Evolutionary conservation across 2,329 filamentous ascomycete genomes (phyloP).

Genomic region (Seiridium unicorne): DNA sequence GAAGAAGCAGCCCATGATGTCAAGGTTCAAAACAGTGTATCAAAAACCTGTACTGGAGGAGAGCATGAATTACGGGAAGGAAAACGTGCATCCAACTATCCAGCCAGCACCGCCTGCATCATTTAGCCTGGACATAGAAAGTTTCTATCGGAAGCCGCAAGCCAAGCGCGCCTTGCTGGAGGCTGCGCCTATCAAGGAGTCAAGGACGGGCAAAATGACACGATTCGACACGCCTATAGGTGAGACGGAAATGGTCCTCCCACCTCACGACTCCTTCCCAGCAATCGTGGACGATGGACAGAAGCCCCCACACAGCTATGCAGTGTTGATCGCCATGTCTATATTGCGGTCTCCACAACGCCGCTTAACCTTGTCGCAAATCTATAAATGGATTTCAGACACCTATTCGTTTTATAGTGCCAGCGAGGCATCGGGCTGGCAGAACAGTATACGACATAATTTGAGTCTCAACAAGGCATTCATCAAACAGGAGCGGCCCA

Average conservation of each 20-base stretch:
- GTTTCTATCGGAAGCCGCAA: constrained; percentile 50
- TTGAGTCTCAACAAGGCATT: constrained; percentile 96
- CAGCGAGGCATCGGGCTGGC: constrained; percentile 81
- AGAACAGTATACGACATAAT: constrained; percentile 98
- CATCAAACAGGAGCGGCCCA: constrained; percentile 90
- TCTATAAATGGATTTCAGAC: constrained; percentile 99
- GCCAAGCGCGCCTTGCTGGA: constrained; percentile 68
- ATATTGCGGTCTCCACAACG: constrained; percentile 83
- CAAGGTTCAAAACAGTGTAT: constrained; percentile 56
- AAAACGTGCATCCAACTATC: constrained; percentile 52
- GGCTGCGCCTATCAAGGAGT: constrained; percentile 69
- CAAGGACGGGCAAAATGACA: constrained; percentile 64
- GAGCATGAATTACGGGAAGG: constrained; percentile 46
- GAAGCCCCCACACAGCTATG: constrained; percentile 92
- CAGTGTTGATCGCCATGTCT: constrained; percentile 93
- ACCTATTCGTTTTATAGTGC: constrained; percentile 85
- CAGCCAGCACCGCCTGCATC: constrained; percentile 44
- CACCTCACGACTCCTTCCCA: constrained; percentile 78
- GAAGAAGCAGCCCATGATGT: constrained; percentile 62
- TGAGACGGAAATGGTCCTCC: constrained; percentile 48
- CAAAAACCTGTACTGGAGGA: constrained; percentile 50
- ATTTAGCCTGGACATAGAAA: constrained; percentile 51
- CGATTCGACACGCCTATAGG: constrained; percentile 46
- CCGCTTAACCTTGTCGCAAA: constrained; percentile 85
- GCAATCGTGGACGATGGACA: constrained; percentile 78